Percentiles rank a stretch among this genome's conserved stretches.
These are phyloP conservation scores for Aspergillus sp. DNA, from an alignment of 2,329 filamentous ascomycete species.

Conservation along the genomic window DNA sequence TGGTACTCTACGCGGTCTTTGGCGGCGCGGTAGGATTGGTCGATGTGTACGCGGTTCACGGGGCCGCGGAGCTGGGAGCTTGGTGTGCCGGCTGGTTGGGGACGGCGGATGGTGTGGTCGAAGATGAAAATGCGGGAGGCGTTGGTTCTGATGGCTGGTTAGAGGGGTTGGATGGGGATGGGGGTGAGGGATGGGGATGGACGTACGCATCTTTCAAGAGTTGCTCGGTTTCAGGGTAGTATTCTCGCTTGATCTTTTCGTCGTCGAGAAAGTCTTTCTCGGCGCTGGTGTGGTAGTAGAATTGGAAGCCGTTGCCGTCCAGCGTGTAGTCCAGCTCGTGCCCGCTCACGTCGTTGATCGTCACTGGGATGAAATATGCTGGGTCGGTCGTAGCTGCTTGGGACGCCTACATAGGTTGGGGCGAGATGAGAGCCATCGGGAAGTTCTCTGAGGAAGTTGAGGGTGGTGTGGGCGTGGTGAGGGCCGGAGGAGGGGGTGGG, in stretches of 20 bases:
- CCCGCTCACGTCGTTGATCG: constrained; percentile 46
- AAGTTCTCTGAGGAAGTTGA: constrained; percentile 52
- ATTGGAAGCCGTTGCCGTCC: constrained; percentile 50
- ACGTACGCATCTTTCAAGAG: constrained; percentile 46
- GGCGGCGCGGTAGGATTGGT: constrained; percentile 51
- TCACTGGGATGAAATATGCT: constrained; percentile 41
- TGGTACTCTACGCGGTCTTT: constrained; percentile 48
- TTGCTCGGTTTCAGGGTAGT: constrained; percentile 52
- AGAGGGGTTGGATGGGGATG: not conserved
- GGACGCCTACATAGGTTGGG: constrained; percentile 37
- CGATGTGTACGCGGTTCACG: constrained; percentile 55
- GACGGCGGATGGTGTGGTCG: constrained; percentile 53
- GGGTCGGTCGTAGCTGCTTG: constrained; percentile 47
- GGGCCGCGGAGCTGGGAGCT: constrained; percentile 44
- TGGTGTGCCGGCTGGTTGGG: constrained; percentile 34
- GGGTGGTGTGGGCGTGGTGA: constrained; percentile 43
- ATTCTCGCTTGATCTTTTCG: constrained; percentile 42
- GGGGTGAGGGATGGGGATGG: not conserved
- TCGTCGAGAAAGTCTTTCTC: constrained; percentile 46
- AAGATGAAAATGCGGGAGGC: constrained; percentile 47
- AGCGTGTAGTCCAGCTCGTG: constrained; percentile 47
- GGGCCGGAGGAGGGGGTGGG: constrained; percentile 15
- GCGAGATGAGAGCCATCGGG: constrained; percentile 47
- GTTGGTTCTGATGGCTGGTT: too few relatives aligned
- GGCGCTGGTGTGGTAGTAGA: constrained; percentile 43